Conservation (phyloP, 129 eudicot species). For the Flaveria robusta region DNA sequence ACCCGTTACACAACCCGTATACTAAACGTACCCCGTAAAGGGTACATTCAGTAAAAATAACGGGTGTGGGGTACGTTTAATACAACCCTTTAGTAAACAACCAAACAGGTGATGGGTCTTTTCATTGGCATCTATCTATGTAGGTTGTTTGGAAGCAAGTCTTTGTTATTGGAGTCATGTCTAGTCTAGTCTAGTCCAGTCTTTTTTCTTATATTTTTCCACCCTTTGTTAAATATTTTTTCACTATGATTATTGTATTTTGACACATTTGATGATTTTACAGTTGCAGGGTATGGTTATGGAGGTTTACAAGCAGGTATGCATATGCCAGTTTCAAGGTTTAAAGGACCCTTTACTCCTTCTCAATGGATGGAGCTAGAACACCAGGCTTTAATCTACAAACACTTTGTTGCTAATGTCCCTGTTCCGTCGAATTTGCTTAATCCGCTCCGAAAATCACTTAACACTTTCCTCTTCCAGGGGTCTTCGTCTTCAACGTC, state of each 20-base stretch:
- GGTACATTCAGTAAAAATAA: too few relatives aligned
- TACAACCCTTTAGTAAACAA: too few relatives aligned
- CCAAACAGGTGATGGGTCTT: slow-evolving; percentile 33
- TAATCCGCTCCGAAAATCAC: slow-evolving; percentile 62
- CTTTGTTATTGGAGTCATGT: slow-evolving; percentile 40
- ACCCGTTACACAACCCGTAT: too few relatives aligned
- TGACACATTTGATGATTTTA: slow-evolving; percentile 1
- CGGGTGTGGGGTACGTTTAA: too few relatives aligned
- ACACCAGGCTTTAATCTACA: slow-evolving; percentile 90
- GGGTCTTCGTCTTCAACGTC: slow-evolving; percentile 59
- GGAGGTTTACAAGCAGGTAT: slow-evolving; percentile 54
- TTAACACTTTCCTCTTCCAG: slow-evolving; percentile 50
- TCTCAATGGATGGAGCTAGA: slow-evolving; percentile 92
- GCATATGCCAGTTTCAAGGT: slow-evolving; percentile 57
- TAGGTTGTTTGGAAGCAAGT: slow-evolving; percentile 34
- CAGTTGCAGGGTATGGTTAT: slow-evolving; percentile 54
- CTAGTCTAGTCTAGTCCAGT: slow-evolving; percentile 22
- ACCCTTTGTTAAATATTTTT: background rate
- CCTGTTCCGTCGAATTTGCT: slow-evolving; percentile 84
- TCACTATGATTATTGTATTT: background rate
- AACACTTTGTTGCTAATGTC: slow-evolving; percentile 76
- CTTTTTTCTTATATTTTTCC: background rate
- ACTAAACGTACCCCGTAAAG: too few relatives aligned
- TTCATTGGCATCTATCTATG: slow-evolving; percentile 36
- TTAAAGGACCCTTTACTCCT: slow-evolving; percentile 81